Conservation (phyloP, 352 stramenopile species). For the Phytophthora pluvialis region DNA sequence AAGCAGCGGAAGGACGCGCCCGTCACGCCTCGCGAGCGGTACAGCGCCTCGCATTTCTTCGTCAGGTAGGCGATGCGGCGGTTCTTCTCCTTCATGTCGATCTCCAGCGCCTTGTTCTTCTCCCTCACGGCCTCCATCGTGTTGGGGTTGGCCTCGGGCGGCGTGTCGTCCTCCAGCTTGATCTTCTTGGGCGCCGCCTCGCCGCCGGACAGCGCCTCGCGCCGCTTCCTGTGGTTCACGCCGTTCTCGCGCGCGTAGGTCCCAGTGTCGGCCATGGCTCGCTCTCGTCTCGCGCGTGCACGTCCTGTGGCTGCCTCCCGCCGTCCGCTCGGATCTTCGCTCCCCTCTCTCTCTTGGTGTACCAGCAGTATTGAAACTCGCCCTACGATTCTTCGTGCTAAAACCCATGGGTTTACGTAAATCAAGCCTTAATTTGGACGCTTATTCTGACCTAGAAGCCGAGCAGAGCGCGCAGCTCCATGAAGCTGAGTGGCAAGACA, state of each 20-base stretch:
- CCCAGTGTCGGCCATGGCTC: conserved; percentile 38
- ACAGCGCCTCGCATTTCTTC: conserved; percentile 75
- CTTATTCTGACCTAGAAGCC: conserved; percentile 31
- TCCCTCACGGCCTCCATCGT: conserved; percentile 76
- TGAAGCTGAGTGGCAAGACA: conserved; percentile 39
- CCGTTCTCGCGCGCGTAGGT: conserved; percentile 35
- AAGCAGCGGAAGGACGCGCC: conserved; percentile 64
- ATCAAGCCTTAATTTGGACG: conserved; percentile 26
- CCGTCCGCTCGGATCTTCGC: conserved; percentile 35
- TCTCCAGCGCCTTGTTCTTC: conserved; percentile 76
- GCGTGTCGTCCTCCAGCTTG: conserved; percentile 65
- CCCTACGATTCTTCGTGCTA: conserved; percentile 11
- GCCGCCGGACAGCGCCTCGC: conserved; percentile 32
- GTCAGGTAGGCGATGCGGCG: conserved; percentile 72
- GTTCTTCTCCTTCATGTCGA: conserved; percentile 86
- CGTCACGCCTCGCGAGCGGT: conserved; percentile 53
- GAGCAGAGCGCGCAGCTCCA: conserved; percentile 28
- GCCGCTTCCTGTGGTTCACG: conserved; percentile 48
- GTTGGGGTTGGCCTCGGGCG: conserved; percentile 76
- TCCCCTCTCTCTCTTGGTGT: conserved; percentile 12
- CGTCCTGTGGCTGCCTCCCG: conserved; percentile 1
- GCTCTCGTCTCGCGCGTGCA: conserved; percentile 9
- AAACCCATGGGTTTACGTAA: conserved; percentile 23
- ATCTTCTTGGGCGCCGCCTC: conserved; percentile 62
- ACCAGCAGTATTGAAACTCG: conserved; percentile 25